These are phyloP conservation scores for Hygrocybe coccinea DNA, from an alignment of 768 basidiomycete species.

Conservation along the genomic window DNA sequence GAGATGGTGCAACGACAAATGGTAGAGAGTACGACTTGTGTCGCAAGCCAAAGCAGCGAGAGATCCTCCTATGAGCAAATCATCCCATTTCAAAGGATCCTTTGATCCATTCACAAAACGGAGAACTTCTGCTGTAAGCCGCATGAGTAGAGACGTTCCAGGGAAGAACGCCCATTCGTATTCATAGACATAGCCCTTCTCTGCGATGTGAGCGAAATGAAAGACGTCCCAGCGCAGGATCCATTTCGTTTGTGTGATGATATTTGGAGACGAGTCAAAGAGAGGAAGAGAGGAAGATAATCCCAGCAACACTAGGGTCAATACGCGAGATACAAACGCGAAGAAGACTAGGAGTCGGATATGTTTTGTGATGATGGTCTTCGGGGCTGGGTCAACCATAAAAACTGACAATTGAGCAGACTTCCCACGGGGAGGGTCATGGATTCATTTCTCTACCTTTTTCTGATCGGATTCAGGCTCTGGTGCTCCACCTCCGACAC, in stretches of 20 bases:
- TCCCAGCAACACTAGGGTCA: constrained; percentile 26
- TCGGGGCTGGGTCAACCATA: no score
- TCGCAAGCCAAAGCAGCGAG: constrained; percentile 38
- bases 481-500: background rate
- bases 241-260: constrained; percentile 1
- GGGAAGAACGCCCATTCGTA: constrained; percentile 88
- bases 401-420: no score
- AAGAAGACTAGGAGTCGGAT: constrained; percentile 13
- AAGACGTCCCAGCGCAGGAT: constrained; percentile 84
- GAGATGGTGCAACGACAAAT: constrained; percentile 56
- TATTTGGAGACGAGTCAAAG: constrained; percentile 17
- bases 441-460: background rate
- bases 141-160: constrained; percentile 55
- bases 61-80: constrained; percentile 35
- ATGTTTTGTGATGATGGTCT: background rate
- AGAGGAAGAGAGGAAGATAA: constrained; percentile 27
- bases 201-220: constrained; percentile 71
- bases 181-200: constrained; percentile 57
- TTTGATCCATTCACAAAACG: constrained; percentile 11
- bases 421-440: no score
- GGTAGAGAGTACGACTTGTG: constrained; percentile 46
- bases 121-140: constrained; percentile 27
- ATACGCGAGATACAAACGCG: constrained; percentile 17
- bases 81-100: background rate
- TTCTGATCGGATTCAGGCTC: background rate